phyloP scores from a whole-genome alignment of 1,139 yeast species.

The Yamadazyma taylorii region DNA sequence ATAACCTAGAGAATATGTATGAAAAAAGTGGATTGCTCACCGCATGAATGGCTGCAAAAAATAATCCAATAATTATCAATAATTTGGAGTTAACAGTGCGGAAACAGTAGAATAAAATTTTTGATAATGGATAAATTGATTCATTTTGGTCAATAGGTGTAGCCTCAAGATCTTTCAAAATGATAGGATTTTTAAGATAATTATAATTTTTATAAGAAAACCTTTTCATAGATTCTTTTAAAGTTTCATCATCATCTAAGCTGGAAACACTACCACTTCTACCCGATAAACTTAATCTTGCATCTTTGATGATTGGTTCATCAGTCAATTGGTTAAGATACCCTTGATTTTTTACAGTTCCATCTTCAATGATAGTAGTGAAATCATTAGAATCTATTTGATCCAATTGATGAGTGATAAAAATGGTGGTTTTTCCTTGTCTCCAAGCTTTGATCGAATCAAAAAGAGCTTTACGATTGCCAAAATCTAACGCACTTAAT shows the following conservation, averaged over 20 bases:
- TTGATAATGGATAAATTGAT: conserved; percentile 15
- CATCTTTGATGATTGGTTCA: conserved; percentile 14
- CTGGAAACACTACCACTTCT: conserved; percentile 2
- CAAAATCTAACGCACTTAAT: conserved; percentile 71
- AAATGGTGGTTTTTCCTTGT: conserved; percentile 66
- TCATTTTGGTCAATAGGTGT: conserved; percentile 10
- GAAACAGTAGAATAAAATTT: conserved; percentile 14
- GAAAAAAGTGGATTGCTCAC: conserved; percentile 76
- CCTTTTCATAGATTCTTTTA: conserved; percentile 4
- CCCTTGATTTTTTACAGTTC: conserved; percentile 43
- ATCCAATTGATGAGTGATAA: conserved; percentile 74
- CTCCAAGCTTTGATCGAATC: conserved; percentile 60
- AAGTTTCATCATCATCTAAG: conserved; percentile 2
- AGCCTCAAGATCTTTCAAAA: conserved; percentile 21
- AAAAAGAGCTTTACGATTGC: conserved; percentile 45
- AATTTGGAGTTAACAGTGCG: conserved; percentile 30
- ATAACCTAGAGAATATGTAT: conserved; percentile 66
- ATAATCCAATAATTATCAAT: conserved; percentile 50
- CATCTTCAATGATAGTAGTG: conserved; percentile 59
- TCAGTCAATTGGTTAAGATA: conserved; percentile 12
- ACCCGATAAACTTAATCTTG: conserved; percentile 5
- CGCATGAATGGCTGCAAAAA: conserved; percentile 57
- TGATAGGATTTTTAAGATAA: conserved; percentile 25
- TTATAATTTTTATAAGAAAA: conserved; percentile 14
- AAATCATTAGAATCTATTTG: conserved; percentile 56